Base-by-base conservation (phyloP, 2,329 filamentous ascomycete genomes). In the Westerdykella ornata region DNA sequence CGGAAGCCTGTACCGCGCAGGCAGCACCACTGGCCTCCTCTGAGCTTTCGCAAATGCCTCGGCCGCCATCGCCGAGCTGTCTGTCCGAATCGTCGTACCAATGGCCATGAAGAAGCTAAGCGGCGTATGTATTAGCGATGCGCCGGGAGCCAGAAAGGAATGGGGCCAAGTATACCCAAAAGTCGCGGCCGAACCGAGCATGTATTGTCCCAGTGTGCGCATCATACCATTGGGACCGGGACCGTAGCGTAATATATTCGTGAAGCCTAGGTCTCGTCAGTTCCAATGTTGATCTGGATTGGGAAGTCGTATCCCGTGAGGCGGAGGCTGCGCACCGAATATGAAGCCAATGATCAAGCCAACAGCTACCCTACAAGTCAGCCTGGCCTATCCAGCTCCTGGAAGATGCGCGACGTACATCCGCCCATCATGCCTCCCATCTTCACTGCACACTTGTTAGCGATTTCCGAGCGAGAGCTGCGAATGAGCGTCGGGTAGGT, bases 351-450 rank as follows among this genome's bases (percentile, higher is more conserved):
- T 96, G 65, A 95, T 95, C 39, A 86, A 75, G 48, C 92, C 92
- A 48, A 98, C 92, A 68, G 88, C 92, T 97, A 39, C 37, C n/a
- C 16, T 37, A 3, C 28, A n/a, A 14, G 52, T 59, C 45, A 59
- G 54, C 37, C 13, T 39, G 20, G 14, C n/a, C 18, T 16, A 11
- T 28, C 8, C 7, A 39, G 37, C 28, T 32, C 16, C 28, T 16
- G 17, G 37, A 31, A 11, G 5, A 18, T 19, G 34, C 35, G 35
- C 43, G 39, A 79, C 88, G 60, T 85, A 97, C 90, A 94, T 66
- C 88, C 87, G 56, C 92, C 92, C 88, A 97, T 97, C 83, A 98
- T 83, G 49, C 85, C 88, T 57, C 92, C 92, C 88, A 97, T 96
- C 76, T 95, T 96, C 68, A 89, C 88, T 94, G 65, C 56, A 50